These are phyloP conservation scores for Fusarium clavum DNA, from an alignment of 2,329 filamentous ascomycete species.

Conservation along the genomic window DNA sequence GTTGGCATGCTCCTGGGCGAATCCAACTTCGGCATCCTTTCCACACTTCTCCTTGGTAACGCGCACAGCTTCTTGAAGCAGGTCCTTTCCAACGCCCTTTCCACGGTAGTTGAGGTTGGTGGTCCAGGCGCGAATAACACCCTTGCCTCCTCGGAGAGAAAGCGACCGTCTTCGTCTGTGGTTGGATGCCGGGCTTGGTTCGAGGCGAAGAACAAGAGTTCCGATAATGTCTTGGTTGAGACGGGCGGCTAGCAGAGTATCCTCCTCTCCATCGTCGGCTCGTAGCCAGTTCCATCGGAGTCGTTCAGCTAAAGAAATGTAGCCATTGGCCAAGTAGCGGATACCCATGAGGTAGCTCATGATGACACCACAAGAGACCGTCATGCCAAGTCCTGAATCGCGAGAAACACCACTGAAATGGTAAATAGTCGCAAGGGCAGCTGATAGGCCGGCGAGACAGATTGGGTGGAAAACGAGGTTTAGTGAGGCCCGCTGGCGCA, in stretches of 20 bases:
- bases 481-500: constrained; percentile 75
- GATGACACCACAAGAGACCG: constrained; percentile 69
- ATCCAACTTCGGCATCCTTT: constrained; percentile 74
- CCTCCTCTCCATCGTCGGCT: constrained; percentile 57
- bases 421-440: constrained; percentile 58
- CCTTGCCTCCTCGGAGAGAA: constrained; percentile 69
- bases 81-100: constrained; percentile 76
- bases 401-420: constrained; percentile 59
- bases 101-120: constrained; percentile 75
- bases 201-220: constrained; percentile 75
- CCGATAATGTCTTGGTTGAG: constrained; percentile 78
- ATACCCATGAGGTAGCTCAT: constrained; percentile 73
- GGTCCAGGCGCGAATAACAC: constrained; percentile 85
- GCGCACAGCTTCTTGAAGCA: constrained; percentile 79
- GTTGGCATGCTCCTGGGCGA: constrained; percentile 83
- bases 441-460: constrained; percentile 61
- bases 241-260: constrained; percentile 73
- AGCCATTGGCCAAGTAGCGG: constrained; percentile 69
- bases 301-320: constrained; percentile 71
- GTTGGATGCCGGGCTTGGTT: constrained; percentile 53
- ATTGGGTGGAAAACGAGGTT: constrained; percentile 73
- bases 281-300: constrained; percentile 72
- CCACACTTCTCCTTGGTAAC: constrained; percentile 76
- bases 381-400: constrained; percentile 67
- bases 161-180: constrained; percentile 52